Conservation (phyloP, 306 rosid species). For the Lathyrus tuberosus region DNA sequence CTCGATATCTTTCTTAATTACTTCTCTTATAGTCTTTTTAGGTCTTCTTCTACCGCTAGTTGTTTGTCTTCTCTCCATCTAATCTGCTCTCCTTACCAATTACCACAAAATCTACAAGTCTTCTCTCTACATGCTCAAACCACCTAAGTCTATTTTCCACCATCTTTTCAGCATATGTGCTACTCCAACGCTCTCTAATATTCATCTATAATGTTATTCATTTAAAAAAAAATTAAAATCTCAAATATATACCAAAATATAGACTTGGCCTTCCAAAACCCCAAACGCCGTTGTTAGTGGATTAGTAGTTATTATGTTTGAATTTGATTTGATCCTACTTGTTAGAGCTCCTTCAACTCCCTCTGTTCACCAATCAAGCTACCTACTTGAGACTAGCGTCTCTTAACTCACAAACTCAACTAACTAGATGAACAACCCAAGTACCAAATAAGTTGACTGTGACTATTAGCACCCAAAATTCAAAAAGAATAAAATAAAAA, state of each 20-base stretch:
- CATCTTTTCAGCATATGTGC: no score
- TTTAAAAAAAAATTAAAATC: background rate
- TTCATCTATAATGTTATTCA: no score
- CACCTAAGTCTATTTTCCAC: no score
- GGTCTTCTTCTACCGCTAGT: no score
- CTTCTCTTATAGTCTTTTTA: no score
- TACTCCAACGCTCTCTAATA: no score
- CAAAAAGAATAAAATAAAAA: background rate
- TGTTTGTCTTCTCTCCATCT: no score
- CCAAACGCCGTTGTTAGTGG: no score
- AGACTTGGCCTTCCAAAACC: background rate
- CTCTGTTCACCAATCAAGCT: background rate
- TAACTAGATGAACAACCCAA: background rate
- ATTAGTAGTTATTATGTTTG: background rate
- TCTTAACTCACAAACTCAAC: background rate
- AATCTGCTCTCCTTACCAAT: no score
- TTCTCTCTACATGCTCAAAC: no score
- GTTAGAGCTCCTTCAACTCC: background rate
- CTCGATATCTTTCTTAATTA: no score
- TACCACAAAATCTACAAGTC: no score
- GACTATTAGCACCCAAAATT: background rate
- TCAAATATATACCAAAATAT: background rate
- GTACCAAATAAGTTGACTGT: background rate
- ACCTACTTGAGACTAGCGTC: background rate
- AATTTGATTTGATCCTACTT: background rate